These are phyloP conservation scores for Rosa hybrid DNA, from an alignment of 331 rosid species.

Conservation along the genomic window DNA sequence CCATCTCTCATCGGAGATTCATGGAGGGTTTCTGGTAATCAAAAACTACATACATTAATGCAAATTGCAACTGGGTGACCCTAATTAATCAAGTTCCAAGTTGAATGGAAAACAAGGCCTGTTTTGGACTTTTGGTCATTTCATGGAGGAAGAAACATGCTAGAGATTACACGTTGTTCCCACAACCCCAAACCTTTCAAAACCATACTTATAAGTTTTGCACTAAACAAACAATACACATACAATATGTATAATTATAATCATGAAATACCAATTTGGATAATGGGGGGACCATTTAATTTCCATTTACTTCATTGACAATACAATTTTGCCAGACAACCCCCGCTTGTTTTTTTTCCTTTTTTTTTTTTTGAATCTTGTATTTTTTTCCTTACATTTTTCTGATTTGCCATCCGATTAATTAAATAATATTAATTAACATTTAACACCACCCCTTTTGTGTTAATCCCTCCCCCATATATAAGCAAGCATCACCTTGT, in stretches of 20 bases:
- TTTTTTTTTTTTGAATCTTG: neutral
- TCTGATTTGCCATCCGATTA: constrained; percentile 16
- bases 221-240: neutral
- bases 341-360: constrained; percentile 21
- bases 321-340: constrained; percentile 41
- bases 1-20: neutral
- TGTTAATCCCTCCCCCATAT: neutral
- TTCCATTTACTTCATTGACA: constrained; percentile 38
- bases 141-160: neutral
- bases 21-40: neutral
- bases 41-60: neutral
- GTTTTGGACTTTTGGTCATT: neutral
- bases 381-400: neutral
- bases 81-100: neutral
- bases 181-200: neutral
- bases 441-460: neutral
- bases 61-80: constrained; percentile 7
- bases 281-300: constrained; percentile 41
- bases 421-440: neutral
- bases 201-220: neutral
- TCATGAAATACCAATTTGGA: constrained; percentile 17
- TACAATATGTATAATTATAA: neutral
- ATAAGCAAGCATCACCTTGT: constrained; percentile 14
- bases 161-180: neutral
- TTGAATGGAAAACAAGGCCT: neutral